phyloP scores from a whole-genome alignment of 768 basidiomycete genomes.

The Podaxis pistillaris region DNA sequence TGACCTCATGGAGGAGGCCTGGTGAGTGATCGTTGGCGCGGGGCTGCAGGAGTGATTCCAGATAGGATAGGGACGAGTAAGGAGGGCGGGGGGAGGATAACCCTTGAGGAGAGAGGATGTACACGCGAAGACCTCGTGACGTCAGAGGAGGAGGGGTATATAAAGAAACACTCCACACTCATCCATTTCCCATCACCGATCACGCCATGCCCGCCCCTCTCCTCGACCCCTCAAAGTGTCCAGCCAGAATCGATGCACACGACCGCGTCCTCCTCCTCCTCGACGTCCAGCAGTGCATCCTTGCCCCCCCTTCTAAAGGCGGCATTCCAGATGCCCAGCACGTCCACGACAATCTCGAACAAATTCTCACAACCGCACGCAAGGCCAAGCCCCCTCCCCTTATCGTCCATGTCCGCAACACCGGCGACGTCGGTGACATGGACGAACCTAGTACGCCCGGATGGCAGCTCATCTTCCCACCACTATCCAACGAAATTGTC shows the following conservation, averaged over 20 bases:
- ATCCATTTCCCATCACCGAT: slow-evolving; percentile 13
- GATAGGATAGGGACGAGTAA: neutral
- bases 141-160: slow-evolving; percentile 8
- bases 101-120: neutral
- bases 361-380: slow-evolving; percentile 51
- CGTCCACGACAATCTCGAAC: slow-evolving; percentile 46
- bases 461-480: slow-evolving; percentile 60
- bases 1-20: neutral
- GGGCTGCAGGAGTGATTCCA: neutral
- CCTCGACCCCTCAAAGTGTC: neutral
- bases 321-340: slow-evolving; percentile 41
- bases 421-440: slow-evolving; percentile 56
- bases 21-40: neutral
- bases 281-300: slow-evolving; percentile 54
- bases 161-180: slow-evolving; percentile 2
- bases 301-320: slow-evolving; percentile 44
- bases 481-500: slow-evolving; percentile 48
- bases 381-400: slow-evolving; percentile 44
- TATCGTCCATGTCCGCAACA: slow-evolving; percentile 70
- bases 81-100: neutral
- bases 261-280: slow-evolving; percentile 55
- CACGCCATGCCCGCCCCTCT: slow-evolving; percentile 12
- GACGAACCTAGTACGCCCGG: slow-evolving; percentile 57
- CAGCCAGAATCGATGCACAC: neutral
- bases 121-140: slow-evolving; percentile 11